Evolutionary conservation across 352 stramenopile species (phyloP).

Genomic region (Pythium folliculosum): DNA sequence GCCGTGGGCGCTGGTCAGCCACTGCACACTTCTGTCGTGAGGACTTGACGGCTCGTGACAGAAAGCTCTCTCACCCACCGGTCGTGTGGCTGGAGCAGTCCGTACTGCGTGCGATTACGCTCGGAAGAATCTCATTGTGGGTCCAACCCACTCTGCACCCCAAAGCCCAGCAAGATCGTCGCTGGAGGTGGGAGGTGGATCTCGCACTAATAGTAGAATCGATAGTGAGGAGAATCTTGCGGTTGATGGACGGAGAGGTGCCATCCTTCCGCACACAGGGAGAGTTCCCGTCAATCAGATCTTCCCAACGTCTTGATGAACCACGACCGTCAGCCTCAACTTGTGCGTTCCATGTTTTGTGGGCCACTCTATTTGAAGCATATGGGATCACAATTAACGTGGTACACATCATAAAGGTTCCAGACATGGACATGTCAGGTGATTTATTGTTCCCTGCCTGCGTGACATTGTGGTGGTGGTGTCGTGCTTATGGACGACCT

Average conservation of each 20-base stretch:
- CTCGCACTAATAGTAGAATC: not conserved
- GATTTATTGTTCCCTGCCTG: no score
- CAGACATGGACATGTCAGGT: no score
- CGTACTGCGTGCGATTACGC: not conserved
- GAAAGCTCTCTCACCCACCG: not conserved
- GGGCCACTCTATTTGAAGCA: no score
- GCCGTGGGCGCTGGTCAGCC: not conserved
- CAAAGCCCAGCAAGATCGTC: not conserved
- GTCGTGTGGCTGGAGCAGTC: not conserved
- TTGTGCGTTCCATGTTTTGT: no score
- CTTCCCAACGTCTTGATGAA: no score
- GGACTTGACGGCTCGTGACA: not conserved
- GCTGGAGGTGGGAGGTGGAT: not conserved
- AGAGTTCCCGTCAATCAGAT: no score
- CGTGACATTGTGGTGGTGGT: no score
- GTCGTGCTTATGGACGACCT: slow-evolving; percentile 9
- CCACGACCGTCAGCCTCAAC: not conserved
- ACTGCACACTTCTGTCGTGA: not conserved
- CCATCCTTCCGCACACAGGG: no score
- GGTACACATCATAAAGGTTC: no score
- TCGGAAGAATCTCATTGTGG: not conserved
- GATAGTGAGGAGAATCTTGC: not conserved
- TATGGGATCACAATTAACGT: no score
- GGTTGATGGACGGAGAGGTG: not conserved
- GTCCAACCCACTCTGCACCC: not conserved